Percentiles rank a stretch among this genome's conserved stretches.
Conservation (phyloP, 2,329 filamentous ascomycete genomes). For the Nemania bipapillata region DNA sequence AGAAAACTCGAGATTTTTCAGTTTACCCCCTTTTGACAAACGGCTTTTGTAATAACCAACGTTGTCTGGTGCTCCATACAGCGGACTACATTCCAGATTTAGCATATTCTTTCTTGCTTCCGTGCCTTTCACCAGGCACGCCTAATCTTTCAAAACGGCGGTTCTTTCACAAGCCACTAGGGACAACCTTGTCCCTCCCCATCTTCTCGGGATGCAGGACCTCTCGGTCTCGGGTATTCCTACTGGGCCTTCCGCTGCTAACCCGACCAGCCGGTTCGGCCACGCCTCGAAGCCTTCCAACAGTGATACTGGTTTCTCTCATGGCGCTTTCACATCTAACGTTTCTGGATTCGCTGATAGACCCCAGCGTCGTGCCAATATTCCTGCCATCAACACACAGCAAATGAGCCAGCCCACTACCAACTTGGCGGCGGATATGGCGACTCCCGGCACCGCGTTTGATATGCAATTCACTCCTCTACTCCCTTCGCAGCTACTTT, state of each 20-base stretch:
- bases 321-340: conserved; percentile 90
- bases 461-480: conserved; percentile 99
- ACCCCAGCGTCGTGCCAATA: conserved; percentile 83
- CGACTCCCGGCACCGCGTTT: conserved; percentile 86
- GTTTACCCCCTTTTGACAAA: conserved; percentile 43
- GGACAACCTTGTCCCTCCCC: conserved; percentile 88
- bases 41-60: conserved; percentile 50
- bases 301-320: conserved; percentile 89
- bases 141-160: conserved; percentile 79
- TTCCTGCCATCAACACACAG: conserved; percentile 92
- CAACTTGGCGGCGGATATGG: conserved; percentile 76
- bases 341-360: conserved; percentile 85
- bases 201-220: conserved; percentile 92
- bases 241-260: conserved; percentile 64
- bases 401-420: conserved; percentile 63
- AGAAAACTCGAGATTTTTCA: conserved; percentile 43
- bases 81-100: conserved; percentile 44
- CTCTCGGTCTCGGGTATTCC: conserved; percentile 73
- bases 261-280: conserved; percentile 70
- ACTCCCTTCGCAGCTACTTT: conserved; percentile 90
- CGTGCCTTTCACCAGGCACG: conserved; percentile 60
- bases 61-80: conserved; percentile 45
- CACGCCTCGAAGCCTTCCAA: conserved; percentile 83
- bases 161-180: conserved; percentile 78
- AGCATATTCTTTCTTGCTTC: conserved; percentile 52